Base-by-base conservation (phyloP, 441 rosid species). In the Bruguiera hainesii region DNA sequence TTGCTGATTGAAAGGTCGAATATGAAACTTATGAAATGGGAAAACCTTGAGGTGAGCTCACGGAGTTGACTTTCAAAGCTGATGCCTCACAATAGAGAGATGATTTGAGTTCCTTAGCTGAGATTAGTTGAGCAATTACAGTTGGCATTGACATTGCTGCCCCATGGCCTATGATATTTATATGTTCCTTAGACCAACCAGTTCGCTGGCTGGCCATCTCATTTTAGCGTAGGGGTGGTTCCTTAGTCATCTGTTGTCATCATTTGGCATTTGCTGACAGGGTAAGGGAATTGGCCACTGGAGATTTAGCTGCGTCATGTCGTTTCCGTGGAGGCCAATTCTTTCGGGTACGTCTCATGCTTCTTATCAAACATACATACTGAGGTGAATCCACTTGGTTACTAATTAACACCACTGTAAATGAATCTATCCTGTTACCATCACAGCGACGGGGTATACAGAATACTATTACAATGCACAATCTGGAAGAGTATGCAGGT, bases 301-400 rank as follows among this genome's bases (percentile, higher is more conserved):
- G 98, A 78, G 85, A 49, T 94, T 94, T 71, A 89, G 87, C 70
- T 93, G 97, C 73, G 78, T 83, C 69, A 88, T 93, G 98, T 81
- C 90, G 28, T 91, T 93, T 74, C 98, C 98, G 19, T 93, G 98
- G 98, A 88, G 80, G 81, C 98, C 98, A 37, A 91, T 91, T 76
- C 95, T 93, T 70, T 93, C 96, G 18, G 97, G 96, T 89, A 81
- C 6, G 70, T 52, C 26, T n/a, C 58, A 25, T 20, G 8, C 31
- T 11, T 1, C 19, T 3, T 48, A 26, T 46, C 19, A 63, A 23
- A 5, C 23, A 19, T 5, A 9, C 46, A 6, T 26, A 18, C 60
- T 26, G 30, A 26, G 10, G 6, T 10, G 16, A 56, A 26, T 9
- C 60, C 29, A 28, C 18, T 56, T 56, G 6, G 31, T 23, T 7